Evolutionary conservation across 176 grass and related monocot genomes (phyloP).

Genomic region (Zoysia japonica): DNA sequence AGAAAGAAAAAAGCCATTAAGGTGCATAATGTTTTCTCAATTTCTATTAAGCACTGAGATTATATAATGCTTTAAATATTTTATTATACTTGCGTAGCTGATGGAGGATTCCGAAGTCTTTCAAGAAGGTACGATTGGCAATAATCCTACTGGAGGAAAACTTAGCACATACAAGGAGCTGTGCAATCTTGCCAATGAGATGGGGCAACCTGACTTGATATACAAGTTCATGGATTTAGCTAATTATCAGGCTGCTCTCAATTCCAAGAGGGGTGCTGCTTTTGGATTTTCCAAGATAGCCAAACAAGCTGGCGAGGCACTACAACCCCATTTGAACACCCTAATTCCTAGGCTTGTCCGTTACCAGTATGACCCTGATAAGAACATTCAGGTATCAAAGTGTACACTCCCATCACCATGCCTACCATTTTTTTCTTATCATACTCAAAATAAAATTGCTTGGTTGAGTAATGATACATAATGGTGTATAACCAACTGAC

Average conservation of each 20-base stretch:
- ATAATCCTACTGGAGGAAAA: slow-evolving; percentile 77
- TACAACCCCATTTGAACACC: slow-evolving; percentile 80
- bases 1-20: slow-evolving; percentile 94
- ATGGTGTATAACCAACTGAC: neutral
- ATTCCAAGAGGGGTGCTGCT: slow-evolving; percentile 96
- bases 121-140: slow-evolving; percentile 91
- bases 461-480: neutral
- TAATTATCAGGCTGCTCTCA: slow-evolving; percentile 94
- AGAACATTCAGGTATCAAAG: slow-evolving; percentile 86
- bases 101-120: slow-evolving; percentile 99
- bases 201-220: slow-evolving; percentile 97
- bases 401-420: slow-evolving; percentile 23
- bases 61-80: neutral
- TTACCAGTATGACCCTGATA: slow-evolving; percentile 97
- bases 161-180: slow-evolving; percentile 96
- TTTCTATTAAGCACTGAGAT: slow-evolving; percentile 16
- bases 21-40: slow-evolving; percentile 40
- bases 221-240: slow-evolving; percentile 99
- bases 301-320: slow-evolving; percentile 93
- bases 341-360: slow-evolving; percentile 96
- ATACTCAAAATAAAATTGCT: neutral
- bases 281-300: slow-evolving; percentile 99
- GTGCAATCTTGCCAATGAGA: slow-evolving; percentile 91
- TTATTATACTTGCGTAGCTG: slow-evolving; percentile 59
- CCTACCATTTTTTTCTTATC: neutral